These are phyloP conservation scores for Vickermania ingenoplastis DNA, from an alignment of 208 protist species.

Conservation along the genomic window DNA sequence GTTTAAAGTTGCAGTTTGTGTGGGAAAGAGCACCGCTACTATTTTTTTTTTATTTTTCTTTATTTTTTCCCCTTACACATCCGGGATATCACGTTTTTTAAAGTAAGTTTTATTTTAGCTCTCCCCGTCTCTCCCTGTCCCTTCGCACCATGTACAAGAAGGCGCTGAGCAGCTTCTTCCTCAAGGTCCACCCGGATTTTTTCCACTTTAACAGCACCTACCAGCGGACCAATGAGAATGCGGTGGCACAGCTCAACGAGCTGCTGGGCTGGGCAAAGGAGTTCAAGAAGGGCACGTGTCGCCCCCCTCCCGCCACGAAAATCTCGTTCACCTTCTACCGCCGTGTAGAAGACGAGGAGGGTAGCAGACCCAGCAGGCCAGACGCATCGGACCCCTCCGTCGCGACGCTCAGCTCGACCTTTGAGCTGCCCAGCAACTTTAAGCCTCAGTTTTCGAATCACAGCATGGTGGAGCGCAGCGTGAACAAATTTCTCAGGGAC, in stretches of 20 bases:
- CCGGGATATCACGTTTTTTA: background rate
- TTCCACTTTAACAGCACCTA: constrained; percentile 74
- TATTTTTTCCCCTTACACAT: background rate
- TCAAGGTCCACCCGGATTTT: constrained; percentile 90
- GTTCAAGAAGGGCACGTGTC: constrained; percentile 67
- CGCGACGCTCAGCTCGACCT: constrained; percentile 48
- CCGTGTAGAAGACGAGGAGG: constrained; percentile 29
- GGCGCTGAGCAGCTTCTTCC: constrained; percentile 83
- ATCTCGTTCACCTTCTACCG: constrained; percentile 82
- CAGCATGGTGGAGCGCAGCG: constrained; percentile 65
- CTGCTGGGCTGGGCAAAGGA: constrained; percentile 83
- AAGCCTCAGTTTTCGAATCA: constrained; percentile 63
- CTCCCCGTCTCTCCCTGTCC: too few species aligned
- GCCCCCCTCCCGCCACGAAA: constrained; percentile 55
- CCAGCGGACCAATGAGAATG: constrained; percentile 73
- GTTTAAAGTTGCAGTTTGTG: background rate
- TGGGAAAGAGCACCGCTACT: background rate
- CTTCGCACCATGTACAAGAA: constrained; percentile 93
- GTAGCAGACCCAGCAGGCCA: background rate
- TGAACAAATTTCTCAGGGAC: constrained; percentile 87
- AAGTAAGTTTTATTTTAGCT: background rate
- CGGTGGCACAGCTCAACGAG: constrained; percentile 87
- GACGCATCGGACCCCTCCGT: background rate
- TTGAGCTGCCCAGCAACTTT: constrained; percentile 73
- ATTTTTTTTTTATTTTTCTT: constrained; percentile 1